These are phyloP conservation scores for Diophrys appendiculata DNA, from an alignment of 73 alveolate species.

Conservation along the genomic window DNA sequence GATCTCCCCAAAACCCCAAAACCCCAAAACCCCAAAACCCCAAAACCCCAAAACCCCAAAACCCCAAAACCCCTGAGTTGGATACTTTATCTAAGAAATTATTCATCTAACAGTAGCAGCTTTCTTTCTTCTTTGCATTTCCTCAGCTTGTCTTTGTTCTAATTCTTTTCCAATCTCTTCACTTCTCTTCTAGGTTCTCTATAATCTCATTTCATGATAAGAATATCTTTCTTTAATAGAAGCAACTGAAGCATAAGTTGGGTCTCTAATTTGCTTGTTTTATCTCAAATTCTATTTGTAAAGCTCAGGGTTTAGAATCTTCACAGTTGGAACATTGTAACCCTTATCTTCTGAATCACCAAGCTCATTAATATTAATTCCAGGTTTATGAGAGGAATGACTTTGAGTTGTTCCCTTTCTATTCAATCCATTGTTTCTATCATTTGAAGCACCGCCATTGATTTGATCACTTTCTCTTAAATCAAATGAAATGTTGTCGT, in stretches of 20 bases:
- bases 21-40: slow-evolving; percentile 19
- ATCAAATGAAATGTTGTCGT: background rate
- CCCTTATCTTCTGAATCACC: background rate
- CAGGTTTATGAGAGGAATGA: background rate
- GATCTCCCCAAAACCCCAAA: background rate
- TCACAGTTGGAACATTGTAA: slow-evolving; percentile 54
- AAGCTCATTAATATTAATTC: background rate
- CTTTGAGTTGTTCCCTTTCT: background rate
- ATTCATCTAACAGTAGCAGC: slow-evolving; percentile 13
- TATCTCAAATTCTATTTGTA: slow-evolving; percentile 46
- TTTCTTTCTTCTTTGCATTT: slow-evolving; percentile 34
- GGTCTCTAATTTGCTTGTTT: slow-evolving; percentile 35
- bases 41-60: slow-evolving; percentile 11
- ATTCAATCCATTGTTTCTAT: background rate
- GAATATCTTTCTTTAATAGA: slow-evolving; percentile 53
- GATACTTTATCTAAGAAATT: background rate
- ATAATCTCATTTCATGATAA: slow-evolving; percentile 54
- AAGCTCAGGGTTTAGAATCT: slow-evolving; percentile 64
- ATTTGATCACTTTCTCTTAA: background rate
- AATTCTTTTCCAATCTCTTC: slow-evolving; percentile 63
- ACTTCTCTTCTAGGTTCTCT: slow-evolving; percentile 60
- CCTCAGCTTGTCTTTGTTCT: slow-evolving; percentile 44
- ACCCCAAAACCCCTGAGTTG: background rate
- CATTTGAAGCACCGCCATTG: background rate
- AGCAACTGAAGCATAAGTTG: slow-evolving; percentile 26